Conservation (phyloP, 139 green algal species). For the Picochlorum costavermella region DNA sequence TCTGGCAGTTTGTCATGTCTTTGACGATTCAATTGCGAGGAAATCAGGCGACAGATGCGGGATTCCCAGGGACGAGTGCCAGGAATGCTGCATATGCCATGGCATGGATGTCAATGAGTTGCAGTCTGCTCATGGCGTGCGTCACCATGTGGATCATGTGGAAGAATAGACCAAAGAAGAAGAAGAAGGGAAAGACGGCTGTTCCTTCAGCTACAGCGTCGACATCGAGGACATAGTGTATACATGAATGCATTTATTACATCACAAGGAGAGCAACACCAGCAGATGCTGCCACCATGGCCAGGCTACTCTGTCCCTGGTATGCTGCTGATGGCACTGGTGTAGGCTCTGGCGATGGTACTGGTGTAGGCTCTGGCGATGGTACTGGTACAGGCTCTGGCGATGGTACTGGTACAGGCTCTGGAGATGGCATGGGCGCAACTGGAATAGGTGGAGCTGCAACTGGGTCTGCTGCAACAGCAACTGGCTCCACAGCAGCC, state of each 20-base stretch:
- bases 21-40: constrained; percentile 14
- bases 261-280: too few relatives aligned
- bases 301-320: too few relatives aligned
- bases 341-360: neutral
- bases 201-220: neutral
- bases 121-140: neutral
- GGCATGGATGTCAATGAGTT: constrained; percentile 2
- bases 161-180: constrained; percentile 1
- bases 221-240: too few relatives aligned
- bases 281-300: too few relatives aligned
- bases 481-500: neutral
- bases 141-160: constrained; percentile 1
- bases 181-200: neutral
- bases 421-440: neutral
- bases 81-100: constrained; percentile 4
- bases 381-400: neutral
- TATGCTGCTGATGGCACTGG: neutral
- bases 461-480: neutral
- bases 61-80: neutral
- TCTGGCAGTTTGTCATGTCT: constrained; percentile 14
- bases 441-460: neutral
- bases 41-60: constrained; percentile 8
- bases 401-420: neutral
- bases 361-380: neutral
- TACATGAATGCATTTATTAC: too few relatives aligned